Evolutionary conservation across 116 monocot species (phyloP), one percentile per base, ranked within the genome.

Genomic region (Zostera marina): DNA sequence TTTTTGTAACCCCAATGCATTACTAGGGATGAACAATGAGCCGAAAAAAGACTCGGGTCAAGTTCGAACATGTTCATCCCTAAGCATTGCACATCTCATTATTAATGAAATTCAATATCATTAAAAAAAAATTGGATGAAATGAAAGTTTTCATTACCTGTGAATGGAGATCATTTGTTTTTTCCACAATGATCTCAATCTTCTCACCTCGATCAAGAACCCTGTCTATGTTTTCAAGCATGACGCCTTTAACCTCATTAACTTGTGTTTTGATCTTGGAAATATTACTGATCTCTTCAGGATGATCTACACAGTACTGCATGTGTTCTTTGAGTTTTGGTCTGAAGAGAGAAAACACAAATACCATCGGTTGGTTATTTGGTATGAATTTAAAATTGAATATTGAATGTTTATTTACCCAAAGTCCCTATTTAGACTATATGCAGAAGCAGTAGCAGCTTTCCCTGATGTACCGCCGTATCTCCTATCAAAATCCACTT

Each of bases 391-490:
- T 63, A 3, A 14, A 7, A 47, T 8, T 23, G 16, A 11, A 32
- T 32, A 17, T 11, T 61, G 5, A 24, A 22, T 7, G 13, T 45
- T 52, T 48, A 14, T 19, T 47, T 45, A 90, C 90, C 85, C 85
- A 74, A 85, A 90, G 16, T 90, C 90, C 38, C 76, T 54, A 61
- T 72, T 76, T 16, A 90, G 79, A 61, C 85, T 74, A 51, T 77
- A 63, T 41, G 85, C 90, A 16, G 48, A 51, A 65, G 85, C 85
- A 46, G 78, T 85, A 46, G 76, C 76, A 63, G 90, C 90, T 74
- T 79, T 90, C 20, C 85, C 90, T 41, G 79, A n/a, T n/a, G n/a
- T n/a, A n/a, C n/a, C 81, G 44, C 78, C 79, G 68, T 85, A 90
- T 76, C 76, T 81, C 65, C 70, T 90, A 48, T 45, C 67, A 21